Evolutionary conservation across 768 basidiomycete genomes (phyloP).

Genomic region (Boletus edulis): DNA sequence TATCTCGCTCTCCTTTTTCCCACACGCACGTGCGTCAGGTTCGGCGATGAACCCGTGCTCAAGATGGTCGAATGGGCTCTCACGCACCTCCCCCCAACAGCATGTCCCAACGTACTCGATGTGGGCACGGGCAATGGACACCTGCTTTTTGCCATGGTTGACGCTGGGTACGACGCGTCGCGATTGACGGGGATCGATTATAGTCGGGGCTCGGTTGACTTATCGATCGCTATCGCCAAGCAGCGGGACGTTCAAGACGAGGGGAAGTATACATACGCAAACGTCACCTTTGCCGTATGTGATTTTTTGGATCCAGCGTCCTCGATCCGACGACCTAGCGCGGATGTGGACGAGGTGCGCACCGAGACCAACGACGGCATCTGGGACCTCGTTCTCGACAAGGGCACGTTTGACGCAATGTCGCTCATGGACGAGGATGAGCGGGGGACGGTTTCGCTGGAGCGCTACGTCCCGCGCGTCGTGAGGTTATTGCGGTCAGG

Average conservation of each 20-base stretch:
- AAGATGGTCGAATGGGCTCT: constrained; percentile 79
- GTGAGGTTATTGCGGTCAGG: constrained; percentile 58
- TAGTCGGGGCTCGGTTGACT: constrained; percentile 64
- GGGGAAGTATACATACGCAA: neutral
- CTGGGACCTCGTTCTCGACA: constrained; percentile 82
- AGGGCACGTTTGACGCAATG: constrained; percentile 89
- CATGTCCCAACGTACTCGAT: constrained; percentile 60
- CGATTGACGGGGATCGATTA: constrained; percentile 72
- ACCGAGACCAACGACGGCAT: constrained; percentile 7
- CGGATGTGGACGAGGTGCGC: too few species aligned
- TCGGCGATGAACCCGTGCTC: constrained; percentile 69
- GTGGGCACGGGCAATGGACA: constrained; percentile 82
- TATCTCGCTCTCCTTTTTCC: neutral
- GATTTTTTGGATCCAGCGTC: constrained; percentile 66
- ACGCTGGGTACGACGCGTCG: constrained; percentile 58
- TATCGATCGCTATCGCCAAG: constrained; percentile 57
- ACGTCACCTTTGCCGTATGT: constrained; percentile 53
- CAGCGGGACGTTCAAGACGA: constrained; percentile 27
- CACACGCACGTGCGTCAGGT: constrained; percentile 47
- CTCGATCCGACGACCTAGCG: constrained; percentile 21
- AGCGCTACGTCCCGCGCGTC: constrained; percentile 60
- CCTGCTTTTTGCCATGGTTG: constrained; percentile 65
- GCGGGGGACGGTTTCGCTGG: constrained; percentile 49
- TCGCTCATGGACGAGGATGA: constrained; percentile 63
- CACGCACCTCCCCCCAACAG: constrained; percentile 48